A percentile compares a stretch with the other conserved stretches of the same genome.
Conservation (phyloP, 73 alveolate genomes). For the Stentor roeselii region DNA sequence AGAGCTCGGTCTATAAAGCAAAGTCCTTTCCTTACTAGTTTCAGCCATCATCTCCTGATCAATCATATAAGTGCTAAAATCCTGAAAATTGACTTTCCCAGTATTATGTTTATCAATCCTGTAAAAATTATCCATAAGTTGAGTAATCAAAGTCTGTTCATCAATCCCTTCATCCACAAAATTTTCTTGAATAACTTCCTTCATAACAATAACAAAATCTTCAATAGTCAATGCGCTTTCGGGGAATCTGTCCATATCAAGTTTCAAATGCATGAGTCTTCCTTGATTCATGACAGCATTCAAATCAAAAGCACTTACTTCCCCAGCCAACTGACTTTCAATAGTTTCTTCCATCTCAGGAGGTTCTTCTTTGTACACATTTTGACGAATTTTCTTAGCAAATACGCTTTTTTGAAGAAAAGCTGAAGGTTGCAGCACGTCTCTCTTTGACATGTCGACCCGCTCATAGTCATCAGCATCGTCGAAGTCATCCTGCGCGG, state of each 20-base stretch:
- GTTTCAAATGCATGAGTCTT: conserved; percentile 17
- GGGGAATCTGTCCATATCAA: conserved; percentile 26
- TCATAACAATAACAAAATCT: conserved; percentile 25
- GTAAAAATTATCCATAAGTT: conserved; percentile 8
- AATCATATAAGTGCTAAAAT: not conserved
- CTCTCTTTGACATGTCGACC: not conserved
- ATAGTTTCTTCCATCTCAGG: conserved; percentile 7
- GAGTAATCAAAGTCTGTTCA: not conserved
- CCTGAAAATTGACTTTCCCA: conserved; percentile 3
- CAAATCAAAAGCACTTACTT: not conserved
- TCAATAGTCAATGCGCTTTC: conserved; percentile 3
- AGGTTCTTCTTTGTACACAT: conserved; percentile 22
- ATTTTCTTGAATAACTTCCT: conserved; percentile 12
- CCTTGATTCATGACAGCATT: conserved; percentile 4
- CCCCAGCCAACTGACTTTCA: not conserved
- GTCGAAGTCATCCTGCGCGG: not conserved
- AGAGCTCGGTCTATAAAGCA: conserved; percentile 29
- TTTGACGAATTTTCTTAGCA: conserved; percentile 17
- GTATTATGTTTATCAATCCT: conserved; percentile 14
- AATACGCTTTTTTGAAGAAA: not conserved
- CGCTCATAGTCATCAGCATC: conserved; percentile 14
- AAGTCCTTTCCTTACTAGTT: not conserved
- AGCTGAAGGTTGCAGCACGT: conserved; percentile 9
- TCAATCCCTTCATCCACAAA: not conserved
- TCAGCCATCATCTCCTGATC: conserved; percentile 20